These are phyloP conservation scores for Rubroshorea leprosula DNA, from an alignment of 345 rosid genomes.

Conservation along the genomic window DNA sequence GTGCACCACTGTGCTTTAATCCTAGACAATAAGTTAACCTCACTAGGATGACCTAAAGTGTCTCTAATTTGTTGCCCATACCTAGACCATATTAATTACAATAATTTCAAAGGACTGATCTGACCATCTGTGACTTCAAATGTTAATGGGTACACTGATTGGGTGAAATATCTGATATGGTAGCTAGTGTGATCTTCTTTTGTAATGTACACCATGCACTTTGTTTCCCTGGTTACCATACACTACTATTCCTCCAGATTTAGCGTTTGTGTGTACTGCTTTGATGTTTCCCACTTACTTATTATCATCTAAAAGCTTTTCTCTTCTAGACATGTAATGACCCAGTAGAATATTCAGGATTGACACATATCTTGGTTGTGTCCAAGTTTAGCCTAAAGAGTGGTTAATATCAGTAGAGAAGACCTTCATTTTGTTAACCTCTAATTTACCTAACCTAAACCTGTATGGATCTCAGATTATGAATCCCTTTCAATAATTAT, in stretches of 20 bases:
- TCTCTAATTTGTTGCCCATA: slow-evolving; percentile 8
- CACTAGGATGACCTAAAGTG: slow-evolving; percentile 1
- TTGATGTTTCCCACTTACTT: slow-evolving; percentile 11
- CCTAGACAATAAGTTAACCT: slow-evolving; percentile 4
- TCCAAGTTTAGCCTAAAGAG: background rate
- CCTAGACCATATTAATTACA: slow-evolving; percentile 4
- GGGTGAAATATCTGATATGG: too few relatives aligned
- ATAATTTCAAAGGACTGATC: slow-evolving; percentile 1
- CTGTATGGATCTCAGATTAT: too few relatives aligned
- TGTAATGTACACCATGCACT: slow-evolving; percentile 6
- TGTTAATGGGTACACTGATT: slow-evolving; percentile 4
- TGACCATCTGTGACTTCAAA: slow-evolving; percentile 5
- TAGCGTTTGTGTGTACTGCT: slow-evolving; percentile 13
- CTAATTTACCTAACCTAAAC: too few relatives aligned
- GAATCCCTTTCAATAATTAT: too few relatives aligned
- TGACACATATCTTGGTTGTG: slow-evolving; percentile 8
- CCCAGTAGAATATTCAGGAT: slow-evolving; percentile 8
- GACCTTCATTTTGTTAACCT: background rate
- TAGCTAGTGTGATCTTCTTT: slow-evolving; percentile 17
- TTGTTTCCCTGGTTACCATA: slow-evolving; percentile 21
- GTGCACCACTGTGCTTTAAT: too few relatives aligned
- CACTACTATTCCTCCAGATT: slow-evolving; percentile 4
- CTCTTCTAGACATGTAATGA: background rate
- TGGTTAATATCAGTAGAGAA: too few relatives aligned
- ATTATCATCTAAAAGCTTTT: slow-evolving; percentile 4